These are phyloP conservation scores for Cryptococcus hybrid DNA, from an alignment of 1,284 basidiomycete genomes.

Conservation along the genomic window DNA sequence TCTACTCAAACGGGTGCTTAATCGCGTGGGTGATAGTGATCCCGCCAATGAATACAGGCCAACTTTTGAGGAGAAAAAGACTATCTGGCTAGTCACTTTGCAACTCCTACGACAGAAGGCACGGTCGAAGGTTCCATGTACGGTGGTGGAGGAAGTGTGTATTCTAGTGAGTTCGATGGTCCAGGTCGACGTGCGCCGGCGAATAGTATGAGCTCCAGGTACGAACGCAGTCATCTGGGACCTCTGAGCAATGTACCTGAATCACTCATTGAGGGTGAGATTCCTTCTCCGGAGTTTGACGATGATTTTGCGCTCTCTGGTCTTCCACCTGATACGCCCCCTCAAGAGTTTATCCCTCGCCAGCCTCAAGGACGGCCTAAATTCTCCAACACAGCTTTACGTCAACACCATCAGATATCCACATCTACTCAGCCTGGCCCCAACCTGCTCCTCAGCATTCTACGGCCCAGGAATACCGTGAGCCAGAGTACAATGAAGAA, in stretches of 20 bases:
- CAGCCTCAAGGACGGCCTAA: slow-evolving; percentile 16
- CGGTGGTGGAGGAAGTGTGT: slow-evolving; percentile 25
- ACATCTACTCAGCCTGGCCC: slow-evolving; percentile 3
- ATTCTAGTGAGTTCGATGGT: slow-evolving; percentile 28
- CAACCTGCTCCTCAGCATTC: slow-evolving; percentile 8
- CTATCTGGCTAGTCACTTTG: slow-evolving; percentile 4
- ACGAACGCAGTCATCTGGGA: slow-evolving; percentile 11
- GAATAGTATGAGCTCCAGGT: slow-evolving; percentile 30
- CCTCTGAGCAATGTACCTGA: slow-evolving; percentile 19
- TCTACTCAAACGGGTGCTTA: slow-evolving; percentile 35
- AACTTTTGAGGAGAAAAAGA: neutral
- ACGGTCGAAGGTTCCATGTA: slow-evolving; percentile 34
- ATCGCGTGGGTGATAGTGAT: slow-evolving; percentile 27
- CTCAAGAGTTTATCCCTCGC: slow-evolving; percentile 22
- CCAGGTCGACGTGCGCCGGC: slow-evolving; percentile 29
- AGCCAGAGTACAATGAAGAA: slow-evolving; percentile 8
- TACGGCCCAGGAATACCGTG: slow-evolving; percentile 3
- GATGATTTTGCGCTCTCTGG: slow-evolving; percentile 37
- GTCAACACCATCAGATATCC: slow-evolving; percentile 6
- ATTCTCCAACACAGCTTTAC: slow-evolving; percentile 9
- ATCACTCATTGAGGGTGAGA: slow-evolving; percentile 30
- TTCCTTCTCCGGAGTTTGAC: slow-evolving; percentile 36
- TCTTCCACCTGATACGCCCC: slow-evolving; percentile 40
- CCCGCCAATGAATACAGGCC: slow-evolving; percentile 15
- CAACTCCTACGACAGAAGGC: slow-evolving; percentile 7